Evolutionary conservation across 371 early-diverging fungal species (phyloP), one percentile per base, ranked within the genome.

Genomic region (Rhizomucor pusillus): DNA sequence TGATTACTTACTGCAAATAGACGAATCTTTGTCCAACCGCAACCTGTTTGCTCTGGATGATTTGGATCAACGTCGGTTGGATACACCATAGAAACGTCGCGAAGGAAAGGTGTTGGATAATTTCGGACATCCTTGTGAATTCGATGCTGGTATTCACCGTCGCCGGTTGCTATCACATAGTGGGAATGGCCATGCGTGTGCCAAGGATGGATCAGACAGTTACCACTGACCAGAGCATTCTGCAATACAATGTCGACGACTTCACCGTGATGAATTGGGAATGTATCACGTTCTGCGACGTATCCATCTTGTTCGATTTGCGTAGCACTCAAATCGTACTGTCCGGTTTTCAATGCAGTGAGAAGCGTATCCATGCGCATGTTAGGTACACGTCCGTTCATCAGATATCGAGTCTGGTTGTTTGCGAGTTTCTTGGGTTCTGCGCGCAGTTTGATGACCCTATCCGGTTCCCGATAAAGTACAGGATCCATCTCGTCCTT

Each of bases 181-280:
- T 75, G 75, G 2, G 72, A 69, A 19, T 75, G 75, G 11, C 75
- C 75, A 52, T 71, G 75, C 14, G 75, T 75, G 36, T 75, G 75
- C 75, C 75, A 71, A 12, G 75, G 72, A 49, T 75, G 75, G 9
- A 69, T 16, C 5, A 71, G 23, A 35, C 72, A 75, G 4, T 52
- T 34, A n/a, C 18, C 37, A 16, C 67, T 63, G 7, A 43, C 46
- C 36, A 43, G 11, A 1, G 41, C 52, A 25, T 57, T 69, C 36
- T 75, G 75, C 18, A 71, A 59, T 1, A 75, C 75, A 14, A 75
- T 47, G 62, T 75, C 75, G 3, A 75, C 45, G 0, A 59, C 59
- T 40, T 75, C 66, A 5, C 64, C 61, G 18, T 58, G 45, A 0
- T 36, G 19, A 19, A 73, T 39, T 1, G 62, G 65, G 22, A 65